phyloP scores from a whole-genome alignment of 805 yeast genomes.

The Wickerhamomyces bisporus region DNA sequence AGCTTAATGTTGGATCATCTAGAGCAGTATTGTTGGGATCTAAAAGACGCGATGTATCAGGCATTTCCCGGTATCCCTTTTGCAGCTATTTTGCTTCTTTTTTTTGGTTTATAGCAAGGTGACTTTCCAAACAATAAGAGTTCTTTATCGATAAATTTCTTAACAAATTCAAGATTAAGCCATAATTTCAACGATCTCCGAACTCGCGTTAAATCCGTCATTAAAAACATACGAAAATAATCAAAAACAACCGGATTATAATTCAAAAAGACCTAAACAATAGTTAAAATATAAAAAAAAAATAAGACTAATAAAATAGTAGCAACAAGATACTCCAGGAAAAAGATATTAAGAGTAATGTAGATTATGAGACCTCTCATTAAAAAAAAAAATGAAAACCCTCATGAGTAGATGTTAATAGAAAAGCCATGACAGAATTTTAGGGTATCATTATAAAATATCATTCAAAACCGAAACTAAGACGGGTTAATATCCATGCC shows the following conservation, averaged over 20 bases:
- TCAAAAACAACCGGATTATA: conserved; percentile 1
- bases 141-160: too few species aligned
- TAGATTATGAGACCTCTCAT: neutral
- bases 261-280: conserved; percentile 2
- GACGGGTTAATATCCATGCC: neutral
- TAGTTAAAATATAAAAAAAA: neutral
- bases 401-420: too few species aligned
- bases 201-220: too few species aligned
- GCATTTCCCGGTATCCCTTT: too few species aligned
- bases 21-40: conserved; percentile 6
- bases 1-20: conserved; percentile 13
- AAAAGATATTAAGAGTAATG: neutral
- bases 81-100: neutral
- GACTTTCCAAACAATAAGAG: too few species aligned
- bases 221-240: neutral
- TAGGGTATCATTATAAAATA: conserved; percentile 2
- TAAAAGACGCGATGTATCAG: conserved; percentile 1
- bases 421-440: neutral
- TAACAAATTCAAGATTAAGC: too few species aligned
- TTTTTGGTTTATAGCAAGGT: too few species aligned
- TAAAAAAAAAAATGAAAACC: too few species aligned
- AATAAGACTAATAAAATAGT: neutral
- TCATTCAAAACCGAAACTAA: neutral
- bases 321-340: neutral
- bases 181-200: too few species aligned